Evolutionary conservation across 106 monocot genomes (phyloP).

Genomic region (Amphibolis antarctica): DNA sequence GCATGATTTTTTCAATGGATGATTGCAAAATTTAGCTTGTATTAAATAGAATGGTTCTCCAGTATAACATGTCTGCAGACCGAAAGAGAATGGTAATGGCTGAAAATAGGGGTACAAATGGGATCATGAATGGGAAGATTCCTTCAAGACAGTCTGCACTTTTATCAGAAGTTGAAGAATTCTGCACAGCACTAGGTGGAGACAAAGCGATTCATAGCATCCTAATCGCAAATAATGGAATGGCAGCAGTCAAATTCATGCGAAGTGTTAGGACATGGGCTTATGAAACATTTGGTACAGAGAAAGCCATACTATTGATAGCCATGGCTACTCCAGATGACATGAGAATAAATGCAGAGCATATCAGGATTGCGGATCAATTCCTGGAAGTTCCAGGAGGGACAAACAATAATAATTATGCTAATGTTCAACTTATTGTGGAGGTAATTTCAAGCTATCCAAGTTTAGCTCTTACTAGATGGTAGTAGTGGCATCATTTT

Average conservation of each 20-base stretch:
- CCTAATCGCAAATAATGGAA: constrained; percentile 95
- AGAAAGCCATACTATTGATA: constrained; percentile 83
- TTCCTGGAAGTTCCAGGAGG: constrained; percentile 98
- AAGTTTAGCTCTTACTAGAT: not conserved
- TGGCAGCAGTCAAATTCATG: constrained; percentile 98
- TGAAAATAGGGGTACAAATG: constrained; percentile 32
- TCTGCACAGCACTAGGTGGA: constrained; percentile 82
- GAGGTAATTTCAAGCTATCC: constrained; percentile 45
- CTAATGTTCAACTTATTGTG: constrained; percentile 97
- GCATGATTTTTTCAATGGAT: not conserved
- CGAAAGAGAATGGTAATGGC: constrained; percentile 35
- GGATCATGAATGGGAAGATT: constrained; percentile 15
- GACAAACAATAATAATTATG: constrained; percentile 98
- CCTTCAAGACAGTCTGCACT: constrained; percentile 31
- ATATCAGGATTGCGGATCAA: constrained; percentile 97
- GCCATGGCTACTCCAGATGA: constrained; percentile 99
- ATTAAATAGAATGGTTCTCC: not conserved
- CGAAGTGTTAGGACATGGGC: constrained; percentile 90
- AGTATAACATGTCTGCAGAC: constrained; percentile 7
- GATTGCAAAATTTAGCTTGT: not conserved
- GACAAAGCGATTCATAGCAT: constrained; percentile 87
- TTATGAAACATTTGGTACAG: constrained; percentile 82
- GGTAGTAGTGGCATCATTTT: not conserved
- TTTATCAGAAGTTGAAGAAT: constrained; percentile 62
- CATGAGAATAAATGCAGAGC: constrained; percentile 93